A percentile compares a stretch with the other conserved stretches of the same genome.
Conservation (phyloP, 371 early-diverging fungal species). For the Mortierella sp. region DNA sequence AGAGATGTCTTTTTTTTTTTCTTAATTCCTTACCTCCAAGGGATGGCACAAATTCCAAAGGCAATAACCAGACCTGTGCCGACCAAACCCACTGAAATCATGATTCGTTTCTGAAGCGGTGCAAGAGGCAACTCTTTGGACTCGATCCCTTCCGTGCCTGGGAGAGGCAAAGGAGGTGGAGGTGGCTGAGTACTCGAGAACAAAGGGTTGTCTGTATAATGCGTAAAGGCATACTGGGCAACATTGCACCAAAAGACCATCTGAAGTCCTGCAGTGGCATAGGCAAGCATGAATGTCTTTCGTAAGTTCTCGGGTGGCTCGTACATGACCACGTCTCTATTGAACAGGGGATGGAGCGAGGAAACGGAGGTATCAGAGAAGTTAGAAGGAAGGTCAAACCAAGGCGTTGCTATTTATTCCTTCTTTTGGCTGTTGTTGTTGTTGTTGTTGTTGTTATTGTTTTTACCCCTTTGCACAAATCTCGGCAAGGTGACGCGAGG, state of each 20-base stretch:
- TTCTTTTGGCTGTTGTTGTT: not conserved
- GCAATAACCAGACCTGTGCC: constrained; percentile 53
- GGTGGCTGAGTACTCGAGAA: constrained; percentile 39
- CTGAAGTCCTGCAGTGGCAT: constrained; percentile 45
- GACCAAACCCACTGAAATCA: constrained; percentile 45
- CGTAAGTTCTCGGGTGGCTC: constrained; percentile 34
- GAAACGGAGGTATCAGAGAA: not conserved
- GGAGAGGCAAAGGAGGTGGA: constrained; percentile 43
- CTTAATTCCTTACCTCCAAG: constrained; percentile 36
- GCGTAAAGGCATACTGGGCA: constrained; percentile 52
- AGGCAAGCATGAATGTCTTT: constrained; percentile 47
- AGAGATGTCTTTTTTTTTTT: not conserved
- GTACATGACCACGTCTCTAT: constrained; percentile 44
- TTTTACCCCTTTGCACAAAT: constrained; percentile 49
- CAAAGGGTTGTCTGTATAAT: constrained; percentile 50
- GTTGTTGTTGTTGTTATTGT: not conserved
- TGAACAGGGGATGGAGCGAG: not conserved
- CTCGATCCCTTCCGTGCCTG: constrained; percentile 46
- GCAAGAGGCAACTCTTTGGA: constrained; percentile 41
- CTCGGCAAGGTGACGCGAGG: constrained; percentile 42
- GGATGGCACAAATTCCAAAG: constrained; percentile 51
- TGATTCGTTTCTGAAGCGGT: constrained; percentile 38
- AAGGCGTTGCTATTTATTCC: not conserved
- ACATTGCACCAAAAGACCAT: constrained; percentile 49
- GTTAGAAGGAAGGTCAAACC: not conserved